Conservation (phyloP, 768 basidiomycete species). For the Leccinum variicolor region DNA sequence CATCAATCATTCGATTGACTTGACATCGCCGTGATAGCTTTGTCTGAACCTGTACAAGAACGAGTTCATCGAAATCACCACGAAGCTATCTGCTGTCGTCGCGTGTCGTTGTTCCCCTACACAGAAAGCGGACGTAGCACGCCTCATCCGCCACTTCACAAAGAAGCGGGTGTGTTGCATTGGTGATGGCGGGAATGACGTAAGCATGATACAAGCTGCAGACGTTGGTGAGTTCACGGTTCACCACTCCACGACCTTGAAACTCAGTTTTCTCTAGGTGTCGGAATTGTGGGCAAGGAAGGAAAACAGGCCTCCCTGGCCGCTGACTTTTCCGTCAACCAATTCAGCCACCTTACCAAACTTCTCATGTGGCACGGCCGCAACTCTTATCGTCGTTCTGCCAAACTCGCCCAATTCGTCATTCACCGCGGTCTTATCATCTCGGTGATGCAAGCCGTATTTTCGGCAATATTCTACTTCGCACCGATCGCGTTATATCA, state of each 20-base stretch:
- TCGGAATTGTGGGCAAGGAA: slow-evolving; percentile 99
- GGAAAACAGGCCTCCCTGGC: slow-evolving; percentile 99
- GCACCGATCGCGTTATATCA: slow-evolving; percentile 97
- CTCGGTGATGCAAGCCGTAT: slow-evolving; percentile 96
- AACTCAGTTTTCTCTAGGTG: slow-evolving; percentile 44
- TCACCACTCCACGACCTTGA: background rate
- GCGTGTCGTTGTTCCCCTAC: slow-evolving; percentile 98
- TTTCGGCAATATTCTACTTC: slow-evolving; percentile 89
- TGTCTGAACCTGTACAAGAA: slow-evolving; percentile 87
- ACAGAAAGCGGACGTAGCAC: slow-evolving; percentile 97
- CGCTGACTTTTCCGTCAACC: slow-evolving; percentile 96
- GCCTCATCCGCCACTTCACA: slow-evolving; percentile 85
- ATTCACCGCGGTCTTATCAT: slow-evolving; percentile 97
- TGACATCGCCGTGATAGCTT: slow-evolving; percentile 47
- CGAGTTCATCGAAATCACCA: slow-evolving; percentile 95
- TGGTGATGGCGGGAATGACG: slow-evolving; percentile 98
- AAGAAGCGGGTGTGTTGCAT: slow-evolving; percentile 98
- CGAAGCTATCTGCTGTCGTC: slow-evolving; percentile 93
- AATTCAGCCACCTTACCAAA: slow-evolving; percentile 95
- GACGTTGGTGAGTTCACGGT: slow-evolving; percentile 76
- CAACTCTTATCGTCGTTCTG: slow-evolving; percentile 96
- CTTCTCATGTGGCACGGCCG: slow-evolving; percentile 98
- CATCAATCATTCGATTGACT: background rate
- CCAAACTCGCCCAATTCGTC: slow-evolving; percentile 97
- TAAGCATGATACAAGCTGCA: slow-evolving; percentile 99